A percentile compares a stretch with the other conserved stretches of the same genome.
Evolutionary conservation across 345 rosid species (phyloP).

Genomic region (Brassica carinata): DNA sequence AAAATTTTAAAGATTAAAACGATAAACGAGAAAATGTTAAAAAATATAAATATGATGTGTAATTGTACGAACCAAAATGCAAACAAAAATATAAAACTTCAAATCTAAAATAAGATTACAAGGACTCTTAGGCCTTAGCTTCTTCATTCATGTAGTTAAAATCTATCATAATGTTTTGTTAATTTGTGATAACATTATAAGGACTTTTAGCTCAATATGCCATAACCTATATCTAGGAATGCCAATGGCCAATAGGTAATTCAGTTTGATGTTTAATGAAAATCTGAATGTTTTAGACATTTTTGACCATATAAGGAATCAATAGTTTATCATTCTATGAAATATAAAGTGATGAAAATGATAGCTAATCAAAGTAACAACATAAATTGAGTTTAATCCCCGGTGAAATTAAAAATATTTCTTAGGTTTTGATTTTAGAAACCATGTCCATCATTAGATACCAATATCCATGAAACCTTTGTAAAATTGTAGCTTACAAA

Average conservation of each 20-base stretch:
- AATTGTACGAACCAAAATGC: too few relatives aligned
- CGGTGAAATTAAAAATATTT: neutral
- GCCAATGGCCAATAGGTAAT: neutral
- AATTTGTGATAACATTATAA: neutral
- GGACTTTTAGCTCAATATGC: neutral
- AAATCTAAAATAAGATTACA: too few relatives aligned
- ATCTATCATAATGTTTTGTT: constrained; percentile 10
- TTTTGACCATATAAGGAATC: neutral
- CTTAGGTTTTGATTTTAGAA: neutral
- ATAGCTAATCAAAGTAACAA: neutral
- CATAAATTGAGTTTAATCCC: neutral
- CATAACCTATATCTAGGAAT: neutral
- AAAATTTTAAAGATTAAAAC: too few relatives aligned
- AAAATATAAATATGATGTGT: too few relatives aligned
- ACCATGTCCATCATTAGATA: neutral
- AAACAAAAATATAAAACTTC: too few relatives aligned
- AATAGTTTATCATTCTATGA: neutral
- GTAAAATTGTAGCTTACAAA: neutral
- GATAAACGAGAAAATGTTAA: too few relatives aligned
- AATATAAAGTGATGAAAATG: neutral
- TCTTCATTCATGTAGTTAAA: neutral
- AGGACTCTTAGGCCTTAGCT: too few relatives aligned
- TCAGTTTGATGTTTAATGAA: neutral
- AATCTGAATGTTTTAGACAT: neutral
- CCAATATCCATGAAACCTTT: neutral